phyloP scores from a whole-genome alignment of 2,329 filamentous ascomycete genomes.

The Mycosphaerelloides madeirae region DNA sequence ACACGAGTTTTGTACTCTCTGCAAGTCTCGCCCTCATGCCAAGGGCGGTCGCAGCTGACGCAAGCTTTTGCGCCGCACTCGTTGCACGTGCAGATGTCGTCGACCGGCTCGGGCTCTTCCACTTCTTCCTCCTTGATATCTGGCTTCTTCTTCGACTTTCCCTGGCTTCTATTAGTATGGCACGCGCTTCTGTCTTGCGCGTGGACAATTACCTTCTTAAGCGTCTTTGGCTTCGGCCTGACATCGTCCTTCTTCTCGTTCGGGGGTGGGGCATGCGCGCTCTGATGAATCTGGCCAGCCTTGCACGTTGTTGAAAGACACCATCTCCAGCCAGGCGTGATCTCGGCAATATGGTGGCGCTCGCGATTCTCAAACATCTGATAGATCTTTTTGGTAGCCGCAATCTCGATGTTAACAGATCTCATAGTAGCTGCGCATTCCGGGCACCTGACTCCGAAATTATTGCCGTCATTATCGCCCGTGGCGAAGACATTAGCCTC shows the following conservation, averaged over 20 bases:
- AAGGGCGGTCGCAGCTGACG: slow-evolving; percentile 28
- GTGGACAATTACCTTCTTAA: slow-evolving; percentile 4
- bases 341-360: slow-evolving; percentile 24
- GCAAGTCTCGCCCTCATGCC: slow-evolving; percentile 31
- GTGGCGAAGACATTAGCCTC: slow-evolving; percentile 12
- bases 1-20: slow-evolving; percentile 29
- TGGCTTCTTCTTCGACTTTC: background rate
- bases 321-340: slow-evolving; percentile 44
- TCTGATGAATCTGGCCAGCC: slow-evolving; percentile 45
- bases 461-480: slow-evolving; percentile 17
- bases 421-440: slow-evolving; percentile 45
- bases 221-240: background rate
- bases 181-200: slow-evolving; percentile 1
- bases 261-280: background rate
- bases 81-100: slow-evolving; percentile 29
- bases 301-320: slow-evolving; percentile 49
- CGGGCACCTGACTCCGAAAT: slow-evolving; percentile 49
- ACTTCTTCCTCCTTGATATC: background rate
- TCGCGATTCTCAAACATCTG: slow-evolving; percentile 32
- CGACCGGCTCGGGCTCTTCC: background rate
- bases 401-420: slow-evolving; percentile 43
- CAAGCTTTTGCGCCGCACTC: slow-evolving; percentile 29
- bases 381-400: slow-evolving; percentile 41
- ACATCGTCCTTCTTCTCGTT: slow-evolving; percentile 1
- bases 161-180: background rate